Base-by-base conservation (phyloP, 768 basidiomycete species). In the Panellus pusillus region DNA sequence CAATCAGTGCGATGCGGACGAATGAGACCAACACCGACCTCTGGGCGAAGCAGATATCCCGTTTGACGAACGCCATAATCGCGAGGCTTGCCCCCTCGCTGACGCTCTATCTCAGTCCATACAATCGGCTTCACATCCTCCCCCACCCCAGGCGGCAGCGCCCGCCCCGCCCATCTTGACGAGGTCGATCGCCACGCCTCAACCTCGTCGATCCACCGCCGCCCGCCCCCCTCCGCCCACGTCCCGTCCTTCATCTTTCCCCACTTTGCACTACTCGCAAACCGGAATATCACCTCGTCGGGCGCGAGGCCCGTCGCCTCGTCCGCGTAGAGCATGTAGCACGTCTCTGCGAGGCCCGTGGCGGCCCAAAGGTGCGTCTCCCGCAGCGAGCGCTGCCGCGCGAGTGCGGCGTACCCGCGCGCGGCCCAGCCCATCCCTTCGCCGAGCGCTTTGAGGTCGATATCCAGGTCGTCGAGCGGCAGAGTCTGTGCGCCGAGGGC, bases 291-390 rank as follows among this genome's bases (percentile, higher is more conserved):
- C 19, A 79, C 74, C 58, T 80, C 77, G 50, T 91, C 89, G 1
- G 89, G 84, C 13, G 81, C 86, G 28, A 91, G 67, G 3, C 89
- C 88, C 3, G 79, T 75, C 6, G 81, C 78, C 63, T 85, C 80
- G 63, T 91, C 89, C 1, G 83, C 85, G 62, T 90, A 91, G 44
- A 80, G 78, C 24, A 83, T 62, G 71, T 81, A 89, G 64, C 89
- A 91, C 13, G 77, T 85, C 63, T 87, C 79, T 29, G 85, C 84
- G 20, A 91, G 73, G 15, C 88, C 88, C 64, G 89, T 79, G 1
- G 89, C 89, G 4, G 84, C 89, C 83, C 86, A 90, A 48, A 81
- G 70, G 63, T 90, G 87, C 27, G 86, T 64, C n/a, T 86, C 75
- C 43, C 75, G 75, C n/a, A 87, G 74, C 56, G 81, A 74, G 58